Percentiles rank a stretch among this genome's conserved stretches.
Conservation (phyloP, 305 asterid species). For the Vinca major region DNA sequence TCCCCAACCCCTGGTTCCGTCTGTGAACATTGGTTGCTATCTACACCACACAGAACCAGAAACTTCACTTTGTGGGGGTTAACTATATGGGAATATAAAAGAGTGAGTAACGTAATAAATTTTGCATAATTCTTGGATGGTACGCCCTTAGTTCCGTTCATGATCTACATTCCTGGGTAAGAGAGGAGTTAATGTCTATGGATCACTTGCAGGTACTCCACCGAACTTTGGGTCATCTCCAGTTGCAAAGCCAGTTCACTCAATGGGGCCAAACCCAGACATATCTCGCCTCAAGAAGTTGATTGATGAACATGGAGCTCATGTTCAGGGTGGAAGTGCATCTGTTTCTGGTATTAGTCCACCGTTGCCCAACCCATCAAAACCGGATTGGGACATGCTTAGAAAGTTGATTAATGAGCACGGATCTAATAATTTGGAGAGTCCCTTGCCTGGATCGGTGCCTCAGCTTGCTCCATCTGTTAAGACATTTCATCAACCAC, state of each 20-base stretch:
- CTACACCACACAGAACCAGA: no score
- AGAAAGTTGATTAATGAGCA: not conserved
- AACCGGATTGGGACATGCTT: not conserved
- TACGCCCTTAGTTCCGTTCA: not conserved
- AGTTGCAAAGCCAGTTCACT: conserved; percentile 1
- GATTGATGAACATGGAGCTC: conserved; percentile 10
- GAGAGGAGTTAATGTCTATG: not conserved
- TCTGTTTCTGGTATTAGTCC: not conserved
- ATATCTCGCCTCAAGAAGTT: conserved; percentile 3
- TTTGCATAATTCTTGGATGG: no score
- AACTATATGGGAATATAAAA: no score
- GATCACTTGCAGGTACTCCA: not conserved
- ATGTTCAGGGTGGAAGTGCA: not conserved
- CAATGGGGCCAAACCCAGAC: not conserved
- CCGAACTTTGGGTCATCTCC: not conserved
- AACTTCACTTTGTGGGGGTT: no score
- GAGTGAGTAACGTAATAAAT: no score
- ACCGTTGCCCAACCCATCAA: not conserved
- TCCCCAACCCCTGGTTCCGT: no score
- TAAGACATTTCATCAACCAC: not conserved
- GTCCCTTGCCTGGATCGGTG: not conserved
- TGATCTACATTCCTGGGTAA: not conserved
- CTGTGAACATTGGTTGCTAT: no score
- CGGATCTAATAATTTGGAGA: not conserved
- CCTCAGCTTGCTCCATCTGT: not conserved